Evolutionary conservation across 306 rosid genomes (phyloP).

Genomic region (Pueraria montana): DNA sequence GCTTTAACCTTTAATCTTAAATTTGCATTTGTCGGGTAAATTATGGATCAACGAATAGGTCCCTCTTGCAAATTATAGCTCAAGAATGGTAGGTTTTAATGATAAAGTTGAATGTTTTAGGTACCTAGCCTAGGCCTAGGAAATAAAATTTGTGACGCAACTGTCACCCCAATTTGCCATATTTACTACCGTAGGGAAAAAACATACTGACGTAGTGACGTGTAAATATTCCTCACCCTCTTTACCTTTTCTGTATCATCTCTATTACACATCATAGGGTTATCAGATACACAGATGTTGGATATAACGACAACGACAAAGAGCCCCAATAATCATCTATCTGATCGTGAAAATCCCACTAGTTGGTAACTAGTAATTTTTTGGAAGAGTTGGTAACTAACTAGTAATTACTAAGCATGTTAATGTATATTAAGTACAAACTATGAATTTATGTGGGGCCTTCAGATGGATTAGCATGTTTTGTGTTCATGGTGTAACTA

Average conservation of each 20-base stretch:
- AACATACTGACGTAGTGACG: slow-evolving; percentile 11
- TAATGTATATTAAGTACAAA: background rate
- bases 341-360: slow-evolving; percentile 21
- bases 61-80: slow-evolving; percentile 27
- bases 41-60: slow-evolving; percentile 17
- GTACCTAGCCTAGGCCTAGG: slow-evolving; percentile 14
- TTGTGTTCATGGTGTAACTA: background rate
- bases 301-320: slow-evolving; percentile 25
- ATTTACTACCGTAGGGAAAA: slow-evolving; percentile 7
- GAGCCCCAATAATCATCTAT: slow-evolving; percentile 10
- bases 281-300: background rate
- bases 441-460: slow-evolving; percentile 25
- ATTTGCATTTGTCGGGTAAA: slow-evolving; percentile 14
- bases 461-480: slow-evolving; percentile 8
- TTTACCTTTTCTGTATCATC: slow-evolving; percentile 41
- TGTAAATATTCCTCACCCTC: slow-evolving; percentile 35
- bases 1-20: slow-evolving; percentile 32
- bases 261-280: slow-evolving; percentile 36
- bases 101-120: slow-evolving; percentile 50
- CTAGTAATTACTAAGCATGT: slow-evolving; percentile 17
- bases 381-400: background rate
- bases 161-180: slow-evolving; percentile 37
- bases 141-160: slow-evolving; percentile 39
- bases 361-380: background rate
- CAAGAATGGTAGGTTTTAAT: slow-evolving; percentile 36